These are phyloP conservation scores for Mortierella alpina DNA, from an alignment of 192 early-diverging fungal genomes.

Conservation along the genomic window DNA sequence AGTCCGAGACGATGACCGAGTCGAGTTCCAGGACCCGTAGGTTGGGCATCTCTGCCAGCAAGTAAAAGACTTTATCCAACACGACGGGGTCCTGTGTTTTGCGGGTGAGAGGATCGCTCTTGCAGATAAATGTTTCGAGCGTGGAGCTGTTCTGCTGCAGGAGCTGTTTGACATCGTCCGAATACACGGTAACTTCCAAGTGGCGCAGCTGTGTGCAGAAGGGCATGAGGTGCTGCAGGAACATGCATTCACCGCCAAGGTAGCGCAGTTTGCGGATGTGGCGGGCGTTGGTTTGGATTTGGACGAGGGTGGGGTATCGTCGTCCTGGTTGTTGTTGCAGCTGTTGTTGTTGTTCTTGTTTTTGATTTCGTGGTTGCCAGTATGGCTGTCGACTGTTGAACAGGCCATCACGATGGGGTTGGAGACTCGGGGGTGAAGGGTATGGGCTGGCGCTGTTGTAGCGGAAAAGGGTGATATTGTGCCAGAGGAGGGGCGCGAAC, in stretches of 20 bases:
- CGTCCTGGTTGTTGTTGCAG: no score
- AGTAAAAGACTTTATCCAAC: constrained; percentile 11
- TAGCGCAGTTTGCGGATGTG: no score
- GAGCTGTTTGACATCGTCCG: constrained; percentile 13
- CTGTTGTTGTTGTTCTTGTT: no score
- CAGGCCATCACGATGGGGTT: no score
- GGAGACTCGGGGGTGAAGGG: no score
- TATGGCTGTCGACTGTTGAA: no score
- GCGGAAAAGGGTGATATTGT: no score
- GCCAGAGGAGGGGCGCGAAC: no score
- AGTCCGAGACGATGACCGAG: constrained; percentile 26
- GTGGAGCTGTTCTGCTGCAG: constrained; percentile 14
- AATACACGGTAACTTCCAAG: constrained; percentile 12
- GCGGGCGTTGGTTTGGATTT: no score
- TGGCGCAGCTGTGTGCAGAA: constrained; percentile 14
- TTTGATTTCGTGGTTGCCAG: no score
- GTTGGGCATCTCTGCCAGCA: neutral
- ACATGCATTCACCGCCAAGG: constrained; percentile 3
- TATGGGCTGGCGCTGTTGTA: no score
- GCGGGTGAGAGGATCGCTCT: constrained; percentile 2
- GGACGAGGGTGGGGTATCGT: no score
- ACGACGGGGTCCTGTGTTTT: constrained; percentile 3
- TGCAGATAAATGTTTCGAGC: constrained; percentile 17
- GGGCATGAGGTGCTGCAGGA: constrained; percentile 5
- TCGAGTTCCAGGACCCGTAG: constrained; percentile 9